Evolutionary conservation across 116 monocot genomes (phyloP), one percentile per base, ranked within the genome.

Genomic region (Papilionanthe hybrid): DNA sequence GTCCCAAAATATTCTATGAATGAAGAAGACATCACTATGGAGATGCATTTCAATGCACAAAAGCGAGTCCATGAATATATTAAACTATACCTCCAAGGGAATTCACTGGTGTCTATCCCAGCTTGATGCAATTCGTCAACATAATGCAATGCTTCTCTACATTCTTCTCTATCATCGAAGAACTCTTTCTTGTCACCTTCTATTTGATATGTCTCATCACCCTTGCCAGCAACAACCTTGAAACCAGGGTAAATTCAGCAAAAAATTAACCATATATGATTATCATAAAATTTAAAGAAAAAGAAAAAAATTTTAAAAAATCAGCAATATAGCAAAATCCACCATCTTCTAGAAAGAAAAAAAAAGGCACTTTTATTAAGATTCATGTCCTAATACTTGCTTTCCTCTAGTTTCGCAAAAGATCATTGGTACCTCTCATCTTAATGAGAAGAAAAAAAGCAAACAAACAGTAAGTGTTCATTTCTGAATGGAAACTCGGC

Each of bases 91-190:
- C 92, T 78, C 92, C 96, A 96, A 75, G 96, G 96, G 78, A 94
- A 96, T 84, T 96, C 96, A 77, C 92, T 92, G 58, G 92, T 96
- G 88, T 94, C 96, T 82, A 94, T 96, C 76, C 96, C 96, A 76
- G 96, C 90, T 83, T 89, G 92, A 81, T 94, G 96, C 81, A 96
- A 81, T 85, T 96, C 92, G 79, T 94, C 90, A 72, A 96, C 96
- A 72, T 94, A 92, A 80, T 92, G 92, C 73, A 96, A 82, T 75
- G 96, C 96, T 90, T 96, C 96, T 84, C 96, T 89, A 74, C 94
- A 96, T 78, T 96, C 94, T 85, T 94, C 96, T 78, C 94, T 89
- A 82, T 96, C 94, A 85, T 96, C 96, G 87, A 96, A 92, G 69
- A 91, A 96, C 30, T 92, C 88, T 32, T 85, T 84, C 83, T 92